Evolutionary conservation across 2,329 filamentous ascomycete genomes (phyloP).

Genomic region (Trematosphaeria pertusa): DNA sequence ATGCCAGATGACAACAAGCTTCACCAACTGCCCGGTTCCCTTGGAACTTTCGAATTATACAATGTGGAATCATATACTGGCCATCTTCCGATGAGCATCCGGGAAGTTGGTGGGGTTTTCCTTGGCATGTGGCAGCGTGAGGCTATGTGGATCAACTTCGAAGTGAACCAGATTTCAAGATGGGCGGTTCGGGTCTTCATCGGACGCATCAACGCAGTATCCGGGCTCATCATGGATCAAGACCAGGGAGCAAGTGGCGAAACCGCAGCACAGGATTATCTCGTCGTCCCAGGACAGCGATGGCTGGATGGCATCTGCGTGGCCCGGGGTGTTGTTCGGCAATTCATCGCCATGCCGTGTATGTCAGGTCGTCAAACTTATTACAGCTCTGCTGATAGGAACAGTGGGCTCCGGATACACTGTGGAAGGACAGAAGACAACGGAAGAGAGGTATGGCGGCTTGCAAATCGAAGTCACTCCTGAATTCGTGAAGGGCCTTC

Average conservation of each 20-base stretch:
- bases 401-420: conserved; percentile 47
- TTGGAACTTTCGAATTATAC: conserved; percentile 4
- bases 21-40: conserved; percentile 1
- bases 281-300: conserved; percentile 45
- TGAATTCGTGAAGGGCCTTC: neutral
- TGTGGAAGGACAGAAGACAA: conserved; percentile 55
- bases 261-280: conserved; percentile 46
- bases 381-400: neutral
- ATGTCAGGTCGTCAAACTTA: neutral
- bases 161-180: neutral
- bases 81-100: conserved; percentile 45
- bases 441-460: conserved; percentile 48
- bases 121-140: conserved; percentile 55
- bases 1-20: conserved; percentile 6
- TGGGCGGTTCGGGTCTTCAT: conserved; percentile 49
- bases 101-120: conserved; percentile 52
- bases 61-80: conserved; percentile 24
- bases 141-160: conserved; percentile 52
- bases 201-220: conserved; percentile 52
- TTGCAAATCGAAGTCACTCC: conserved; percentile 54
- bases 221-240: conserved; percentile 30
- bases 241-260: neutral
- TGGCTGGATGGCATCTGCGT: conserved; percentile 52
- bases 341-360: conserved; percentile 56
- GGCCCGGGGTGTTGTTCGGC: conserved; percentile 45